phyloP scores from a whole-genome alignment of 2,329 filamentous ascomycete genomes.

The Endothia cerciana region DNA sequence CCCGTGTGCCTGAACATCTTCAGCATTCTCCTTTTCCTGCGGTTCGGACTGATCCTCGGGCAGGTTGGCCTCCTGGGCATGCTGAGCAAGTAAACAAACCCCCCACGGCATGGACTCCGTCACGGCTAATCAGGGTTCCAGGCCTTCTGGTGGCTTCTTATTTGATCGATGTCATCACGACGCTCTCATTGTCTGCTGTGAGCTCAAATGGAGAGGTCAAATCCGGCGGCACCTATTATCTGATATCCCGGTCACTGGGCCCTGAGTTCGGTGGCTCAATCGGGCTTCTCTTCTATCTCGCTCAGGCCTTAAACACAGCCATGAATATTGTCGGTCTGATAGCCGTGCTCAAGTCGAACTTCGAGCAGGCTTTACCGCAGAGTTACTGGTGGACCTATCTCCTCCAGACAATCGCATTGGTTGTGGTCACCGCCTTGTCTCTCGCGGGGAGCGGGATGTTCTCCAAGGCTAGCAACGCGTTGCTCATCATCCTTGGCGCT shows the following conservation, averaged over 20 bases:
- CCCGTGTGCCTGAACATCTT: conserved; percentile 88
- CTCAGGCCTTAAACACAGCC: conserved; percentile 84
- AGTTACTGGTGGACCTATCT: conserved; percentile 79
- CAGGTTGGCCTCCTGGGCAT: conserved; percentile 80
- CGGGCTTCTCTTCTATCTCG: conserved; percentile 86
- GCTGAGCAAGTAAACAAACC: conserved; percentile 59
- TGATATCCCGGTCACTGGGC: conserved; percentile 83
- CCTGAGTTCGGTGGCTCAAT: conserved; percentile 91
- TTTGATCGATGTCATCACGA: conserved; percentile 79
- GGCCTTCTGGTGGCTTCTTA: conserved; percentile 78
- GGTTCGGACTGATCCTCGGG: conserved; percentile 83
- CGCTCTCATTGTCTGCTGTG: conserved; percentile 84
- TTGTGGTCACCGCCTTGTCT: conserved; percentile 75
- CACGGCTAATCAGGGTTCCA: conserved; percentile 38
- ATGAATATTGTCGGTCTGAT: conserved; percentile 87
- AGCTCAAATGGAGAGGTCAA: conserved; percentile 89
- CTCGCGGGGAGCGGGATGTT: conserved; percentile 81
- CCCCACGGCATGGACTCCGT: conserved; percentile 23
- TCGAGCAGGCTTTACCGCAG: conserved; percentile 68
- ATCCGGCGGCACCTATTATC: conserved; percentile 84
- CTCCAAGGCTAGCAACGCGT: conserved; percentile 76
- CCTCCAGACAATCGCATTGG: conserved; percentile 71
- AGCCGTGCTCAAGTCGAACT: conserved; percentile 78
- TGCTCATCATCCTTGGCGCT: conserved; percentile 71
- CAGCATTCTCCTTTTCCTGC: conserved; percentile 89